phyloP scores from a whole-genome alignment of 805 yeast species.

The Schwanniomyces sp. region DNA sequence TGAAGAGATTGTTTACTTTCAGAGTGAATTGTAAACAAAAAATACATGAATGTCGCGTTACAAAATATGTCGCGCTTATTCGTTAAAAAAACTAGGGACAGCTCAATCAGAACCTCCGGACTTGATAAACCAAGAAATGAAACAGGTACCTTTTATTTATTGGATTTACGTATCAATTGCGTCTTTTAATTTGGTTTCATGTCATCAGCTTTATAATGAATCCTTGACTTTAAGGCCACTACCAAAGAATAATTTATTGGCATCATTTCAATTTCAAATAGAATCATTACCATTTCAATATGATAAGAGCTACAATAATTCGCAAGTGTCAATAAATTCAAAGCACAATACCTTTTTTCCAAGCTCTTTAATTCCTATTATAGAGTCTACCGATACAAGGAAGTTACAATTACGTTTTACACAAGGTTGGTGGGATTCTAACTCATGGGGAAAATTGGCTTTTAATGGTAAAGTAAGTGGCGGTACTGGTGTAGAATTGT shows the following conservation, averaged over 20 bases:
- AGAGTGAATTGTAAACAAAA: not conserved
- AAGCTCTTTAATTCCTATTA: slow-evolving; percentile 72
- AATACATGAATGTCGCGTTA: slow-evolving; percentile 1
- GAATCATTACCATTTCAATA: slow-evolving; percentile 47
- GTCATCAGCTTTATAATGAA: slow-evolving; percentile 52
- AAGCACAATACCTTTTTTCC: slow-evolving; percentile 74
- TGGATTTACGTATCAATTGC: not conserved
- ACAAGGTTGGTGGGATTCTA: slow-evolving; percentile 94
- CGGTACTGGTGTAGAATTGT: slow-evolving; percentile 93
- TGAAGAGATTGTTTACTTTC: not conserved
- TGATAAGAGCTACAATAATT: slow-evolving; percentile 9
- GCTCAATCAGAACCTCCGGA: too few relatives aligned
- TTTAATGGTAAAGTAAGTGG: slow-evolving; percentile 71
- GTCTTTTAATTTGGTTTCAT: not conserved
- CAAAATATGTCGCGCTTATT: not conserved
- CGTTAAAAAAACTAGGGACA: too few relatives aligned
- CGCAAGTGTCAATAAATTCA: not conserved
- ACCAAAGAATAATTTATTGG: slow-evolving; percentile 65
- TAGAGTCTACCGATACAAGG: slow-evolving; percentile 63
- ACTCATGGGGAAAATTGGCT: slow-evolving; percentile 83
- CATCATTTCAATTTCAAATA: slow-evolving; percentile 69
- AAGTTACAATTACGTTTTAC: slow-evolving; percentile 84
- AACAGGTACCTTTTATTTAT: not conserved
- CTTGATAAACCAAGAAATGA: not conserved
- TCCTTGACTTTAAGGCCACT: slow-evolving; percentile 63